phyloP scores from a whole-genome alignment of 176 grass and related monocot genomes.

The Typha latifolia region DNA sequence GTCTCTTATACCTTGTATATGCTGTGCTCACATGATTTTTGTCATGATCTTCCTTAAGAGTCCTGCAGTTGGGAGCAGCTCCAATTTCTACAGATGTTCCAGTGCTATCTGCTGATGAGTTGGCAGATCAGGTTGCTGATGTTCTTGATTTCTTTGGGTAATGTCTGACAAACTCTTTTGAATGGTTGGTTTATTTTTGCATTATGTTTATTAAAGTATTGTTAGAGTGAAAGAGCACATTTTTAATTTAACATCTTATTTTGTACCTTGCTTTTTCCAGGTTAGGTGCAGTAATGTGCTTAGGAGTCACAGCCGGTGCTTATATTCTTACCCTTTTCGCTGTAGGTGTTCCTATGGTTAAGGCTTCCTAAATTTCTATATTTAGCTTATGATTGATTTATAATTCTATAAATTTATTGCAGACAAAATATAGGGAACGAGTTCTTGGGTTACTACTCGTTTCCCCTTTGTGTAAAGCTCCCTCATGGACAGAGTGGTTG shows the following conservation, averaged over 20 bases:
- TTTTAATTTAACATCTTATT: background rate
- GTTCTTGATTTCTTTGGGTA: conserved; percentile 97
- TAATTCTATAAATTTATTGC: conserved; percentile 24
- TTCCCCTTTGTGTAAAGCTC: conserved; percentile 92
- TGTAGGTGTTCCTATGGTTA: conserved; percentile 33
- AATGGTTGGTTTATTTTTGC: background rate
- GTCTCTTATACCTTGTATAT: too few relatives aligned
- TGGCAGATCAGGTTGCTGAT: conserved; percentile 75
- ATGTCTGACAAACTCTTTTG: background rate
- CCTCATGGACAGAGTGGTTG: conserved; percentile 96
- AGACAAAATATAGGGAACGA: conserved; percentile 69
- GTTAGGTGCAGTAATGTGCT: conserved; percentile 81
- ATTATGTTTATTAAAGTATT: background rate
- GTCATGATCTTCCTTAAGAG: conserved; percentile 26
- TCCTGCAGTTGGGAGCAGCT: conserved; percentile 82
- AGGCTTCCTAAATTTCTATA: conserved; percentile 4
- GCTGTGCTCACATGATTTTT: conserved; percentile 4
- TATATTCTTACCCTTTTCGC: conserved; percentile 88
- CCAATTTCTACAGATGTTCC: conserved; percentile 65
- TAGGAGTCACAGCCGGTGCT: conserved; percentile 92
- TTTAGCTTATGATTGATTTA: background rate
- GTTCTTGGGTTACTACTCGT: conserved; percentile 85
- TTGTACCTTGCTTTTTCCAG: conserved; percentile 29
- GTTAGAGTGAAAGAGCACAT: background rate
- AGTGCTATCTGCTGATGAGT: conserved; percentile 58